Percentiles rank a stretch among this genome's conserved stretches.
Evolutionary conservation across 1,284 basidiomycete species (phyloP).

Genomic region (Neolentinus lepideus): DNA sequence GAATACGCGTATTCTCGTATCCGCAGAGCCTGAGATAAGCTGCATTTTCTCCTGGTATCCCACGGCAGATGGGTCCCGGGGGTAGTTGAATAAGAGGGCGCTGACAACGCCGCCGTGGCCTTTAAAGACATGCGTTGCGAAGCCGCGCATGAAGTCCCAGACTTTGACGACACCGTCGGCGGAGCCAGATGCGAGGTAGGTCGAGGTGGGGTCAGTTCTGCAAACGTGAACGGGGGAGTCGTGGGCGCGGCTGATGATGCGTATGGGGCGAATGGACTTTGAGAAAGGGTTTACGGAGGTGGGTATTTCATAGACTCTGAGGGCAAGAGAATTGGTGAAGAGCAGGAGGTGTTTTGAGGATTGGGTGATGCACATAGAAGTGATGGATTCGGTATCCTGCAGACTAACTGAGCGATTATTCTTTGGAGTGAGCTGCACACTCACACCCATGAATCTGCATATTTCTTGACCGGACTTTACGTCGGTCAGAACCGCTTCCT

Average conservation of each 20-base stretch:
- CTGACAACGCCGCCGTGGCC: slow-evolving; percentile 96
- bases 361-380: slow-evolving; percentile 61
- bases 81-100: slow-evolving; percentile 79
- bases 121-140: slow-evolving; percentile 91
- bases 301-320: slow-evolving; percentile 63
- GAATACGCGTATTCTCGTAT: slow-evolving; percentile 86
- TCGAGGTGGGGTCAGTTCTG: slow-evolving; percentile 78
- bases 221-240: slow-evolving; percentile 92
- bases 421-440: slow-evolving; percentile 23
- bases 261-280: slow-evolving; percentile 52
- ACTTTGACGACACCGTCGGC: slow-evolving; percentile 97
- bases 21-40: slow-evolving; percentile 84
- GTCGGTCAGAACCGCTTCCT: slow-evolving; percentile 82
- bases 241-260: slow-evolving; percentile 79
- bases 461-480: slow-evolving; percentile 68
- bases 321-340: slow-evolving; percentile 66
- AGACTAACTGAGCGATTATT: background rate
- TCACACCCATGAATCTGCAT: slow-evolving; percentile 76
- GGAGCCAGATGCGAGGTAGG: slow-evolving; percentile 90
- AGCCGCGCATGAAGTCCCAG: slow-evolving; percentile 87
- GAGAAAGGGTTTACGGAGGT: slow-evolving; percentile 31
- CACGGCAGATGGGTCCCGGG: slow-evolving; percentile 45
- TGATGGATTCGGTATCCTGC: slow-evolving; percentile 63
- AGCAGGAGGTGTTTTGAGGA: slow-evolving; percentile 53
- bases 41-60: slow-evolving; percentile 56